Evolutionary conservation across 1,284 basidiomycete species (phyloP).

Genomic region (Porogramme epimiltina): DNA sequence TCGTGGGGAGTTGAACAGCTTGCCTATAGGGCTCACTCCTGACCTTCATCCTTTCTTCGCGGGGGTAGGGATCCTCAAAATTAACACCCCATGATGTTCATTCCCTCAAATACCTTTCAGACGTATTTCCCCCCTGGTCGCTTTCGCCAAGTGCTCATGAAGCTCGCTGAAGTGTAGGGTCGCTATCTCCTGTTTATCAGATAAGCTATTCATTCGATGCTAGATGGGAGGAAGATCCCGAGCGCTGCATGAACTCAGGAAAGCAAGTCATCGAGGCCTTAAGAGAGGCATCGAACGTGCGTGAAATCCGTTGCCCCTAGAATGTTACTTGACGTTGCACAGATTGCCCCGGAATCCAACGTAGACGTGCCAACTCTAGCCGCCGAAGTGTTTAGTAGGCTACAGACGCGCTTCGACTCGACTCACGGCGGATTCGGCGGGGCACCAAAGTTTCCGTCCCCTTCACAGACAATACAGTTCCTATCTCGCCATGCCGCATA

Average conservation of each 20-base stretch:
- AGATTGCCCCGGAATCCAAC: constrained; percentile 20
- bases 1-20: too few species aligned
- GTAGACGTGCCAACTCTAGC: constrained; percentile 14
- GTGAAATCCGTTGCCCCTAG: neutral
- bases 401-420: constrained; percentile 31
- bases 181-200: neutral
- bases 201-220: neutral
- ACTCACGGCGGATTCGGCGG: constrained; percentile 39
- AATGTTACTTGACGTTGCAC: neutral
- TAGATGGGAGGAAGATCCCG: constrained; percentile 30
- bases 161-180: constrained; percentile 29
- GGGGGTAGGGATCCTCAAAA: constrained; percentile 22
- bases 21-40: constrained; percentile 41
- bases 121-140: constrained; percentile 41
- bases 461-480: constrained; percentile 26
- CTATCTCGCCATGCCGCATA: constrained; percentile 27
- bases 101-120: constrained; percentile 11
- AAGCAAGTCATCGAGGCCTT: constrained; percentile 27
- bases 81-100: neutral
- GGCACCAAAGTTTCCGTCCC: constrained; percentile 43
- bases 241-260: constrained; percentile 23
- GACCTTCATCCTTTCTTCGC: constrained; percentile 46
- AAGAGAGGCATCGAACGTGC: constrained; percentile 16
- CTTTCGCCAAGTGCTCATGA: constrained; percentile 27
- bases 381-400: constrained; percentile 15